Base-by-base conservation (phyloP, 1,284 basidiomycete species). In the Wolfiporia cocos region DNA sequence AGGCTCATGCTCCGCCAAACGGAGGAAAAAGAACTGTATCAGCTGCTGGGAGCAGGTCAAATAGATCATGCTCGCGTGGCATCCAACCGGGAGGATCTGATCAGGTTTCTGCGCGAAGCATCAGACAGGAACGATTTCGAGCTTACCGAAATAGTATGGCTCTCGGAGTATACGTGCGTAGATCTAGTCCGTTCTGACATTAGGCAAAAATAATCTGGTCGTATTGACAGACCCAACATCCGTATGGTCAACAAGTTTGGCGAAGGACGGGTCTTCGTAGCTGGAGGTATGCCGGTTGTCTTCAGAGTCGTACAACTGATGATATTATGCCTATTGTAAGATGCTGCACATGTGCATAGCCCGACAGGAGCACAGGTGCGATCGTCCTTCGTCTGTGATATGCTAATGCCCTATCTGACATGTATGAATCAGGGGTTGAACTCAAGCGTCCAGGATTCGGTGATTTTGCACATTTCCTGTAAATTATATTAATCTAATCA, bases 211-310 rank as follows among this genome's bases (percentile, higher is more conserved):
- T n/a, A n/a, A n/a, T n/a, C n/a, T n/a, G n/a, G n/a, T 28, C n/a
- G n/a, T 9, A 15, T 21, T 1, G 11, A n/a, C 21, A 68, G 67
- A 21, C 58, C 63, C 1, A 67, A 66, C 45, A 61, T 67, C 34
- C 49, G 65, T 2, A 63, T 66, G 58, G 61, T 61, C 3, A 54
- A 64, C 34, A 57, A 58, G 35, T 62, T 69, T 45, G 46, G 43
- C 11, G 52, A 56, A 17, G 66, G 63, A 0, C 47, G 62, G 7
- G 57, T 57, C 2, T 67, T 68, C 40, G 46, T 69, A 17, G 57
- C 53, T 5, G 67, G 68, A 52, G 67, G 66, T 68, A 23, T 18
- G 43, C 15, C 5, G 5, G 17, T 18, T 15, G 11, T 17, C 32
- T 10, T 20, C 21, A 9, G 15, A 5, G 21, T 20, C 18, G 22